Conservation (phyloP, 441 rosid genomes). For the Bocquillonia castaneifolia region DNA sequence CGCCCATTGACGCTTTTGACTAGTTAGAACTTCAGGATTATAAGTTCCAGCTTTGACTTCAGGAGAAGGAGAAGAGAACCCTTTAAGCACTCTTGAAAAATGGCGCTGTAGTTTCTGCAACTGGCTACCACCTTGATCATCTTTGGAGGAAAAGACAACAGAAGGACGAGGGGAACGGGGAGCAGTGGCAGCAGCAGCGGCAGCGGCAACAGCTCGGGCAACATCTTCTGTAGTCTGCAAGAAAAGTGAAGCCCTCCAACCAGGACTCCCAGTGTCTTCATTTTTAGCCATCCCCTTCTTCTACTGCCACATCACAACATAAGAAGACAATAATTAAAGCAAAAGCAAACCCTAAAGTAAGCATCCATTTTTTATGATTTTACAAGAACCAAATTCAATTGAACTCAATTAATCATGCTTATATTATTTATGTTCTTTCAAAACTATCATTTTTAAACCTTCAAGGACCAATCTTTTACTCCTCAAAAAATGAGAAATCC, state of each 20-base stretch:
- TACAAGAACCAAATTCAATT: background rate
- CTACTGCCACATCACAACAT: slow-evolving; percentile 25
- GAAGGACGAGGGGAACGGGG: slow-evolving; percentile 72
- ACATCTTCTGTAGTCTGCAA: slow-evolving; percentile 77
- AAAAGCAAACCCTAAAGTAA: no score
- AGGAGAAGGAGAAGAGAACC: slow-evolving; percentile 59
- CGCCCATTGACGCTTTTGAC: slow-evolving; percentile 97
- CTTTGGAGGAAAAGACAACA: slow-evolving; percentile 68
- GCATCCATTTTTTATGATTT: no score
- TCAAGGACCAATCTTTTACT: no score
- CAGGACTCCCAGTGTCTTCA: slow-evolving; percentile 73
- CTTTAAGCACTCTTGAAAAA: slow-evolving; percentile 57
- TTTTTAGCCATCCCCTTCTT: slow-evolving; percentile 49
- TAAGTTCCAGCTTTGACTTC: slow-evolving; percentile 52
- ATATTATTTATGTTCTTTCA: no score
- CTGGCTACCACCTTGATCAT: slow-evolving; percentile 55
- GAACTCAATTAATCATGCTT: no score
- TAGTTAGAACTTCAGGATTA: slow-evolving; percentile 92
- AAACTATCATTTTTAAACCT: no score
- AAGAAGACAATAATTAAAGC: background rate
- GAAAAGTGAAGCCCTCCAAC: slow-evolving; percentile 78
- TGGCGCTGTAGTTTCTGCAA: slow-evolving; percentile 71
- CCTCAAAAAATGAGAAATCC: no score
- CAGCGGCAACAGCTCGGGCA: slow-evolving; percentile 71
- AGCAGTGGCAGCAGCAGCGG: slow-evolving; percentile 62